Evolutionary conservation across 192 early-diverging fungal genomes (phyloP).

Genomic region (Coemansia sp.): DNA sequence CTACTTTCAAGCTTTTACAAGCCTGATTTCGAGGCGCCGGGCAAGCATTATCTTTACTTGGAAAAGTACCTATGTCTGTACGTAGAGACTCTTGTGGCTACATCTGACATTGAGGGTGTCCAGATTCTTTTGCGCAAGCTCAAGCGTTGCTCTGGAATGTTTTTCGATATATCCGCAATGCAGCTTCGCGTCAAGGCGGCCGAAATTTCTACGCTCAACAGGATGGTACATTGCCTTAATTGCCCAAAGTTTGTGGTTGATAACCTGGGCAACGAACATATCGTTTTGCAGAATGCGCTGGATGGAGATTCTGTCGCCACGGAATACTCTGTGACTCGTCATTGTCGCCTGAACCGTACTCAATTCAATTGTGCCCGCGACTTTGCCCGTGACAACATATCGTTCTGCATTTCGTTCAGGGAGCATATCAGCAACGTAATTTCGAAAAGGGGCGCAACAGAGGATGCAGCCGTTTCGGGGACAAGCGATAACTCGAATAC

Average conservation of each 20-base stretch:
- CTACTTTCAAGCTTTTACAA: slow-evolving; percentile 56
- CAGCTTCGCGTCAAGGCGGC: slow-evolving; percentile 10
- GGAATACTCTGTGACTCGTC: slow-evolving; percentile 37
- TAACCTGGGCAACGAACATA: slow-evolving; percentile 25
- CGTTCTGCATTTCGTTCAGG: slow-evolving; percentile 16
- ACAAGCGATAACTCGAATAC: background rate
- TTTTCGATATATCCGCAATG: slow-evolving; percentile 18
- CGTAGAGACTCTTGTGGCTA: slow-evolving; percentile 36
- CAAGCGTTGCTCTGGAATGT: slow-evolving; percentile 29
- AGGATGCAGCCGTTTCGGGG: background rate
- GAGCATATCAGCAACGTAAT: slow-evolving; percentile 10
- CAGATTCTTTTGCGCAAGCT: slow-evolving; percentile 47
- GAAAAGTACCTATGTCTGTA: slow-evolving; percentile 51
- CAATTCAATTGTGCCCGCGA: slow-evolving; percentile 48
- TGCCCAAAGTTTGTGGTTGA: slow-evolving; percentile 45
- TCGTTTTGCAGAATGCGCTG: slow-evolving; percentile 30
- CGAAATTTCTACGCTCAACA: slow-evolving; percentile 21
- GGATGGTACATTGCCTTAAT: slow-evolving; percentile 34
- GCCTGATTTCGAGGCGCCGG: slow-evolving; percentile 49
- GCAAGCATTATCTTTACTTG: slow-evolving; percentile 54
- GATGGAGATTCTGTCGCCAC: background rate
- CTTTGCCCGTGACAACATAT: slow-evolving; percentile 43
- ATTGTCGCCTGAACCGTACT: slow-evolving; percentile 38
- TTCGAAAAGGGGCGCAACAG: background rate
- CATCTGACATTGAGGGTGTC: slow-evolving; percentile 34